Evolutionary conservation across 2,329 filamentous ascomycete species (phyloP).

Genomic region (Phaeosphaeria sp.): DNA sequence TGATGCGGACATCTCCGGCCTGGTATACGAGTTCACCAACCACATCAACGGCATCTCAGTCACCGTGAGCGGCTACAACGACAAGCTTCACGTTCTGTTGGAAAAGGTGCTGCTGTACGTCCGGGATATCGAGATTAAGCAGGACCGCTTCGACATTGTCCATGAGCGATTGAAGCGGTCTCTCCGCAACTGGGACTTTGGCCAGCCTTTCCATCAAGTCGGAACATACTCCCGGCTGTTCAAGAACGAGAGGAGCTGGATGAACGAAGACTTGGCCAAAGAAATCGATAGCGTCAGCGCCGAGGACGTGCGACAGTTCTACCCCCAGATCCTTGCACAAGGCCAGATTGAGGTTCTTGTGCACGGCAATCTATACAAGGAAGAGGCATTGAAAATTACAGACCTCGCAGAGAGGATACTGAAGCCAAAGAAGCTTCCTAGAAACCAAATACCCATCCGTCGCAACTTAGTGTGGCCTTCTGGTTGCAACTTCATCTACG

Average conservation of each 20-base stretch:
- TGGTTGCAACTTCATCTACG: conserved; percentile 84
- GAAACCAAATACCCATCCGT: conserved; percentile 78
- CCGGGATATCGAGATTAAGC: conserved; percentile 80
- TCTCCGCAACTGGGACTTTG: conserved; percentile 85
- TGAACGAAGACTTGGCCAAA: conserved; percentile 79
- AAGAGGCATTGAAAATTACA: conserved; percentile 86
- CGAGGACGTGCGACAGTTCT: conserved; percentile 77
- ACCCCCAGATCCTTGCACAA: conserved; percentile 80
- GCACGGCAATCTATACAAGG: conserved; percentile 93
- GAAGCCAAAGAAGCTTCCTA: conserved; percentile 75
- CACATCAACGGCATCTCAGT: conserved; percentile 78
- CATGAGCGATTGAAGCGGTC: conserved; percentile 81
- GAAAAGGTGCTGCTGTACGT: conserved; percentile 88
- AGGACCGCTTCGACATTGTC: conserved; percentile 90
- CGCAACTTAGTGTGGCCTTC: conserved; percentile 79
- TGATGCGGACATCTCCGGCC: conserved; percentile 89
- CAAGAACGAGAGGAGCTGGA: conserved; percentile 75
- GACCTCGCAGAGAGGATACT: conserved; percentile 81
- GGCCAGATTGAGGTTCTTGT: conserved; percentile 86
- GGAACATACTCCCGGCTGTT: conserved; percentile 83
- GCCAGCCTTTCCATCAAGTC: conserved; percentile 89
- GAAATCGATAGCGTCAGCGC: conserved; percentile 78
- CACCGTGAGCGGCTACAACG: conserved; percentile 89
- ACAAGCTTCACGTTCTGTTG: conserved; percentile 89
- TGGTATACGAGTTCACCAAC: conserved; percentile 80